Conservation (phyloP, 2,329 filamentous ascomycete species). For the Paracoccidioides brasiliensis region DNA sequence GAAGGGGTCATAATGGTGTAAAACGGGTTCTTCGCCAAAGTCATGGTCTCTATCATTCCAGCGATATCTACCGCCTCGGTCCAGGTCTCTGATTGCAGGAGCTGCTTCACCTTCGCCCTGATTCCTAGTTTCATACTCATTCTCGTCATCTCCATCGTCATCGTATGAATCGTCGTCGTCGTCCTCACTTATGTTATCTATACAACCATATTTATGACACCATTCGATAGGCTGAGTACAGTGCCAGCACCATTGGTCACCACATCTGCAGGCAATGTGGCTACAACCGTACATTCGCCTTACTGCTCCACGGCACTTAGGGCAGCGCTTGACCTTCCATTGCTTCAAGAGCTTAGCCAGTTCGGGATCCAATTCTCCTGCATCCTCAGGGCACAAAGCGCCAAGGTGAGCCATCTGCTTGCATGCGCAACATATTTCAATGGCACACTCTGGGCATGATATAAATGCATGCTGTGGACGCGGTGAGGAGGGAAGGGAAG, state of each 20-base stretch:
- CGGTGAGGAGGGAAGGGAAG: neutral
- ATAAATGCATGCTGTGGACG: slow-evolving; percentile 13
- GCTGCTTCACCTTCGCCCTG: neutral
- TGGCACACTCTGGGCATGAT: slow-evolving; percentile 33
- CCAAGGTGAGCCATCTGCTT: slow-evolving; percentile 28
- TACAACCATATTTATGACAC: slow-evolving; percentile 16
- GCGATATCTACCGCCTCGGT: slow-evolving; percentile 4
- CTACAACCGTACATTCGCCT: slow-evolving; percentile 37
- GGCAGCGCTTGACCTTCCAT: slow-evolving; percentile 39
- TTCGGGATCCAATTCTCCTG: slow-evolving; percentile 24
- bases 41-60: slow-evolving; percentile 26
- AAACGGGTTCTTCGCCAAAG: slow-evolving; percentile 17
- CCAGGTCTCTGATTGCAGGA: slow-evolving; percentile 7
- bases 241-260: slow-evolving; percentile 39
- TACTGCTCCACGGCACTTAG: slow-evolving; percentile 36
- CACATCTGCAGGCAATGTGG: slow-evolving; percentile 38
- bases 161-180: slow-evolving; percentile 11
- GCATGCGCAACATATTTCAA: slow-evolving; percentile 33
- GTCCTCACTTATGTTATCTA: slow-evolving; percentile 8
- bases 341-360: slow-evolving; percentile 24
- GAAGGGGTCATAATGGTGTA: slow-evolving; percentile 6
- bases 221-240: slow-evolving; percentile 26
- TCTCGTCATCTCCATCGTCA: slow-evolving; percentile 5
- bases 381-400: slow-evolving; percentile 22
- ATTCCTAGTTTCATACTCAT: neutral